Evolutionary conservation across 768 basidiomycete genomes (phyloP), one percentile per base, ranked within the genome.

Genomic region (Leucosporidium yakuticum): DNA sequence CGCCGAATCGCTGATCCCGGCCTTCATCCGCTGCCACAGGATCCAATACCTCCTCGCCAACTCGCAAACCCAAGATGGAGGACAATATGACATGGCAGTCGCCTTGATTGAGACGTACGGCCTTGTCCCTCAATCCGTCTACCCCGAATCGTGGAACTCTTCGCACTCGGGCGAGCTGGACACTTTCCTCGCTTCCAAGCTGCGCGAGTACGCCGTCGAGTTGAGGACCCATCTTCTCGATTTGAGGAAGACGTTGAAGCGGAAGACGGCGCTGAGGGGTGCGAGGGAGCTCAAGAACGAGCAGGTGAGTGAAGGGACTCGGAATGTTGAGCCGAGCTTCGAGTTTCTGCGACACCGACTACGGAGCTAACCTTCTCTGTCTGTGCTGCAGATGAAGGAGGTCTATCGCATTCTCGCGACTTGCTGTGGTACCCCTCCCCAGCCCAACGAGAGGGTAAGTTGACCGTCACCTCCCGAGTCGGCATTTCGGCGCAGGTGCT

Each of bases 61-160:
- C 68, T 89, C 90, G 54, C 86, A 95, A 77, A 87, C 39, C 3
- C 39, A 85, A 74, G 93, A 96, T 76, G 92, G 92, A 8, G 71
- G 69, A 5, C 63, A 95, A 78, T 94, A 89, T 88, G 94, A 97
- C 76, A 97, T 95, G 92, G 86, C 87, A 87, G 29, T 85, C 56
- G 87, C 86, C 76, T 75, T 88, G 25, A 78, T 88, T 50, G 84
- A 84, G 82, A 87, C 82, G 54, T 96, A 95, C 76, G 95, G 95
- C 57, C 80, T 94, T 50, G 85, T 97, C 25, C 95, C 95, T 3
- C 89, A 91, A 76, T 67, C 85, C 21, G 65, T 73, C 60, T 77
- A 58, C 62, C 75, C 75, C 48, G 80, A 98, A 79, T 89, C 90
- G 0, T 85, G 82, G 63, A 88, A 91, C 76, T 94, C 91, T 1